Evolutionary conservation across 768 basidiomycete species (phyloP), one percentile per base, ranked within the genome.

Genomic region (Crepidotus variabilis): DNA sequence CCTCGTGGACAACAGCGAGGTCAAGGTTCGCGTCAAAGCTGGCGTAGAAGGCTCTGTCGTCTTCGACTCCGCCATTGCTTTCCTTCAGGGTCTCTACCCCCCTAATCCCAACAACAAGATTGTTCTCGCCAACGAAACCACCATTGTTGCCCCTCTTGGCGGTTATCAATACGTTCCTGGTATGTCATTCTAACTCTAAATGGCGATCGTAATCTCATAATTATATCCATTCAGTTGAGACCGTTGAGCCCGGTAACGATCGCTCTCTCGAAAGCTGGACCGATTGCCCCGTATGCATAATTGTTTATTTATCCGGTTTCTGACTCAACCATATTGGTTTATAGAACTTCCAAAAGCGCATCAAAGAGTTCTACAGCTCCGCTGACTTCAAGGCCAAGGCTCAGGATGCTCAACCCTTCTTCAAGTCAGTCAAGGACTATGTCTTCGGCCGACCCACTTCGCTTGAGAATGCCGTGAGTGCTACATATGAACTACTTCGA

Each of bases 161-260:
- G 90, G 90, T 2, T 94, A 93, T 70, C 90, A 93, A 71, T 94
- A 94, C 61, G 81, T 94, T 49, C 89, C 92, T n/a, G 80, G 86
- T 82, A 57, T 50, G 73, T 70, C 20, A 21, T 2, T n/a, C 9
- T 34, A 22, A 18, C 22, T 46, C 23, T n/a, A 28, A 34, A 14
- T 21, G 34, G 11, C 36, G 32, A 34, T 57, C 23, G 64, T 52
- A 50, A 47, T 46, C n/a, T 48, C 16, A 6, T 18, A 16, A 20
- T 47, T 32, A 4, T 10, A 22, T 32, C 54, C 28, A 52, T 50
- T 20, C 54, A 85, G 89, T 92, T 28, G 87, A 92, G 75, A 91
- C 90, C n/a, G 87, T 94, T 50, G 90, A 92, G 69, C 88, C 91
- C 24, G 80, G 79, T 52, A 90, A 92, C 61, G 88, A 92, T 68